A percentile compares a stretch with the other conserved stretches of the same genome.
Conservation (phyloP, 495 filamentous ascomycete genomes). For the Acidiella bohemica region DNA sequence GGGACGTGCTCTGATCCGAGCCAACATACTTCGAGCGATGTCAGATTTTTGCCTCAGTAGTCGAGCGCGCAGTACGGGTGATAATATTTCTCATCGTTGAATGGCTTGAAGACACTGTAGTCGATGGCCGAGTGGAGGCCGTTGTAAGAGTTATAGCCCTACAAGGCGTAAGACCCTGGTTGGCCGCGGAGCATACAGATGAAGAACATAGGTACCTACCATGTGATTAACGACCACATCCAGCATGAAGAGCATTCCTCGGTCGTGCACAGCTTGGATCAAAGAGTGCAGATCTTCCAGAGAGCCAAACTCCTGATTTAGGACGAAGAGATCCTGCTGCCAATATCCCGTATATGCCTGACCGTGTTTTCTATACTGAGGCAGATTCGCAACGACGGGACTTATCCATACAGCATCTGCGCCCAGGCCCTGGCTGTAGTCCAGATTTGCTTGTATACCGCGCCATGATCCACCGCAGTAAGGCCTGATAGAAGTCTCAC, state of each 20-base stretch:
- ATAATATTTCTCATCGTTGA: conserved; percentile 49
- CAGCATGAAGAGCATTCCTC: conserved; percentile 36
- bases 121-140: conserved; percentile 32
- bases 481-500: conserved; percentile 3
- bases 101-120: conserved; percentile 49
- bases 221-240: conserved; percentile 11
- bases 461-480: conserved; percentile 19
- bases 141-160: conserved; percentile 35
- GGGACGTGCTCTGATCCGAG: conserved; percentile 38
- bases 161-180: no score
- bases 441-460: conserved; percentile 16
- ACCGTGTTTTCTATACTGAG: conserved; percentile 11
- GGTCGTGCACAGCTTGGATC: conserved; percentile 42
- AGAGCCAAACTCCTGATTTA: conserved; percentile 55
- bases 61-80: conserved; percentile 57
- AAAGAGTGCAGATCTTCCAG: conserved; percentile 48
- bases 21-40: conserved; percentile 41
- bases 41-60: conserved; percentile 30
- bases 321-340: conserved; percentile 49
- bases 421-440: conserved; percentile 18
- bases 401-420: conserved; percentile 14
- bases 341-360: conserved; percentile 51
- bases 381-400: conserved; percentile 6
- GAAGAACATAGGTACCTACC: no score
- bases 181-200: no score